Conservation (phyloP, 192 early-diverging fungal species). For the Rhizophagus prolifer region DNA sequence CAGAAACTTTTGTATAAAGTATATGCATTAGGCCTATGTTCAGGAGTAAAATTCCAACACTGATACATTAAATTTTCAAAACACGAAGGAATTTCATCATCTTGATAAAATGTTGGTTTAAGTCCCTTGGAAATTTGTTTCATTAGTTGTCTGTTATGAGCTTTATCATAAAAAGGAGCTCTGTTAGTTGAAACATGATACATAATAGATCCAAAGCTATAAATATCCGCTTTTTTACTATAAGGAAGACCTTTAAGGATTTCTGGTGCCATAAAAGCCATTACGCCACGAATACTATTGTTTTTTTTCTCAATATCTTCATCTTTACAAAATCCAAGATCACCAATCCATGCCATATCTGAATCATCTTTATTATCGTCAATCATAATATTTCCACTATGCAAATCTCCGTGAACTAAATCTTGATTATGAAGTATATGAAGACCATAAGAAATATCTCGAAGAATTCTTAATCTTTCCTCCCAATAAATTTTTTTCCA, state of each 20-base stretch:
- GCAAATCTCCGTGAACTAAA: neutral
- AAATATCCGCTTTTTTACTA: neutral
- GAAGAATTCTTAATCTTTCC: neutral
- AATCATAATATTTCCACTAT: neutral
- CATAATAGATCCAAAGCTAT: neutral
- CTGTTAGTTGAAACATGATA: neutral
- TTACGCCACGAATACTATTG: neutral
- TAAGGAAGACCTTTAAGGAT: neutral
- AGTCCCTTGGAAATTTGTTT: neutral
- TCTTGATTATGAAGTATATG: neutral
- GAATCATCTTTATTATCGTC: neutral
- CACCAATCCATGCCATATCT: neutral
- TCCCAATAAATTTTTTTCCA: neutral
- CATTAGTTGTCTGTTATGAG: neutral
- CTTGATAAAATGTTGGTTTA: neutral
- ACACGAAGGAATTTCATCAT: neutral
- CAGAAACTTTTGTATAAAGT: neutral
- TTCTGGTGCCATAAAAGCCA: neutral
- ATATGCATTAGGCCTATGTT: neutral
- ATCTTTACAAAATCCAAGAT: neutral
- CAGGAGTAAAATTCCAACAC: neutral
- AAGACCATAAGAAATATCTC: neutral
- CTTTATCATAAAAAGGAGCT: neutral
- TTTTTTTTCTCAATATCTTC: neutral
- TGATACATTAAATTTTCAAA: neutral